Percentiles rank a stretch among this genome's conserved stretches.
These are phyloP conservation scores for Fusarium nelsonii DNA, from an alignment of 2,329 filamentous ascomycete species.

Conservation along the genomic window DNA sequence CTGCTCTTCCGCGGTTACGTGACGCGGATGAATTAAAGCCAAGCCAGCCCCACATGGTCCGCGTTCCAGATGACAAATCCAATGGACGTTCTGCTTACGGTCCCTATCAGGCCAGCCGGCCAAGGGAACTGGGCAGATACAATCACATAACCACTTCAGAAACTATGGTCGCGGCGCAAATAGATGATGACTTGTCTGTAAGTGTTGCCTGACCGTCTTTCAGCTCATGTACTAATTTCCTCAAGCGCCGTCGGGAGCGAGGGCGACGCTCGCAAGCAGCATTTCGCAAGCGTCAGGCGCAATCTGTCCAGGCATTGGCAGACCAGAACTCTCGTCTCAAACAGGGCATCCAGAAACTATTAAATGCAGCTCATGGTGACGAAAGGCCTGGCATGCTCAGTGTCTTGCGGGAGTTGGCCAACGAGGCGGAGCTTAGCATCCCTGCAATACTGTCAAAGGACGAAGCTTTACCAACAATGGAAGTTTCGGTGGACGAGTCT, in stretches of 20 bases:
- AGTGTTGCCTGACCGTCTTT: too few relatives aligned
- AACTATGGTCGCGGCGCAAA: not conserved
- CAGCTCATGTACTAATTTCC: not conserved
- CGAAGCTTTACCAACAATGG: fast-evolving
- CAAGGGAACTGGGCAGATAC: not conserved
- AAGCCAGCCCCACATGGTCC: not conserved
- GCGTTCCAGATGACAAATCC: conserved; percentile 4
- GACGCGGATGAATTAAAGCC: not conserved
- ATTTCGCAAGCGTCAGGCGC: conserved; percentile 14
- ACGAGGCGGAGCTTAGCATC: not conserved
- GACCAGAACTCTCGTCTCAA: not conserved
- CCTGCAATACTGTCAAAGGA: not conserved
- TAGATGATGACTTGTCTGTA: not conserved
- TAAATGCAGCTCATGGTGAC: not conserved
- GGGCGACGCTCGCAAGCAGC: conserved; percentile 19
- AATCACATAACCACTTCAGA: not conserved
- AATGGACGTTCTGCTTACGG: not conserved
- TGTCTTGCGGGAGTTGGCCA: not conserved
- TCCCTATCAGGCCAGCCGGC: too few relatives aligned
- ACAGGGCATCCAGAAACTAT: not conserved
- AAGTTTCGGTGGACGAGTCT: too few relatives aligned
- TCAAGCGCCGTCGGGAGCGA: conserved; percentile 19
- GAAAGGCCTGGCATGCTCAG: not conserved
- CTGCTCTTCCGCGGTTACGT: conserved; percentile 12
- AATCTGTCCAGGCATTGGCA: fast-evolving